Evolutionary conservation across 371 early-diverging fungal species (phyloP).

Genomic region (Mortierella sp.): DNA sequence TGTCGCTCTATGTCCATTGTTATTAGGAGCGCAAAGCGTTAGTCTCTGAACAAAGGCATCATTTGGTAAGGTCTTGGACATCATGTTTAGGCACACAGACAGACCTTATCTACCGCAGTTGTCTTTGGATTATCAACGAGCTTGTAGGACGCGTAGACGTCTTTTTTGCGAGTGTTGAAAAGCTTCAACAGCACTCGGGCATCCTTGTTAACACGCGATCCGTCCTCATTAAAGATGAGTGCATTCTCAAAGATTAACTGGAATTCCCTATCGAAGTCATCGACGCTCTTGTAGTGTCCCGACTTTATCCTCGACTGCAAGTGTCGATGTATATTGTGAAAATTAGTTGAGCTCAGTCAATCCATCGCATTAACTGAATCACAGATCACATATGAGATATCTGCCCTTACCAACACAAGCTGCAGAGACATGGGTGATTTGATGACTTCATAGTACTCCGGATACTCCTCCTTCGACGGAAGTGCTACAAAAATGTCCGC

Average conservation of each 20-base stretch:
- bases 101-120: constrained; percentile 26
- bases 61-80: no score
- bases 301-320: constrained; percentile 62
- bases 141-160: constrained; percentile 54
- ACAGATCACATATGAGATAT: no score
- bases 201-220: constrained; percentile 76
- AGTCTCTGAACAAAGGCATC: no score
- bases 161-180: constrained; percentile 50
- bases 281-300: constrained; percentile 67
- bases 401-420: constrained; percentile 64
- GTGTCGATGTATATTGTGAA: neutral
- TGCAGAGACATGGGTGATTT: constrained; percentile 85
- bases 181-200: constrained; percentile 65
- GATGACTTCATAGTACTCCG: constrained; percentile 92
- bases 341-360: neutral
- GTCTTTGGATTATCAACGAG: constrained; percentile 53
- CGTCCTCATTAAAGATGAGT: constrained; percentile 77
- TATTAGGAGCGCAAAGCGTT: no score
- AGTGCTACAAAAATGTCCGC: constrained; percentile 79
- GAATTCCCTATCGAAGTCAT: constrained; percentile 75
- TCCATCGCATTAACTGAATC: neutral
- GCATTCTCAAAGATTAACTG: constrained; percentile 81
- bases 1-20: constrained; percentile 25
- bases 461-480: constrained; percentile 82
- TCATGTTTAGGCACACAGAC: no score